These are phyloP conservation scores for Hamamelis virginiana DNA, from an alignment of 164 flowering plant species.

Conservation along the genomic window DNA sequence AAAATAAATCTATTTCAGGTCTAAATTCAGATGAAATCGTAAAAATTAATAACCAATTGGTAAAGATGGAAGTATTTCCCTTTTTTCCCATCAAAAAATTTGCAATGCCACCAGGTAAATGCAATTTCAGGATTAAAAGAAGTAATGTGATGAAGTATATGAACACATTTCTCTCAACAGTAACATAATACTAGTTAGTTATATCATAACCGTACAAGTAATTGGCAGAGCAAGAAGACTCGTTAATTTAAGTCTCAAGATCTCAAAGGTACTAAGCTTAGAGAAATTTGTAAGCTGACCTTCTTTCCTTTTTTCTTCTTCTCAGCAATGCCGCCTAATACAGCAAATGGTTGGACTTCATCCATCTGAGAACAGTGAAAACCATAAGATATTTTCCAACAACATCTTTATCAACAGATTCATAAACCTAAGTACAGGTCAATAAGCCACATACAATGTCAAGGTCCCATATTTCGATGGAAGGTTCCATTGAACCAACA, in stretches of 20 bases:
- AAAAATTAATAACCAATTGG: background rate
- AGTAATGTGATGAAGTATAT: background rate
- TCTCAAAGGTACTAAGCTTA: too few species aligned
- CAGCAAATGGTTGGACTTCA: constrained; percentile 69
- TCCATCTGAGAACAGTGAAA: constrained; percentile 53
- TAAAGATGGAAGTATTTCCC: background rate
- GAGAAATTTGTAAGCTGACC: constrained; percentile 32
- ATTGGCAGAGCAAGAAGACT: too few species aligned
- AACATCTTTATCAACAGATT: constrained; percentile 1
- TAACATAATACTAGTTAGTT: too few species aligned
- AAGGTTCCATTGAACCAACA: constrained; percentile 92
- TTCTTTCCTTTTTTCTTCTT: constrained; percentile 63
- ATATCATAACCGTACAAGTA: too few species aligned
- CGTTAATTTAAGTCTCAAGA: background rate
- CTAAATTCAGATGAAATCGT: background rate
- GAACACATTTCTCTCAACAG: too few species aligned
- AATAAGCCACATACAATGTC: constrained; percentile 61
- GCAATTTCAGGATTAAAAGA: background rate
- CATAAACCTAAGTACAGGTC: background rate
- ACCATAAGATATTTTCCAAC: background rate
- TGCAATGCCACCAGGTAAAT: background rate
- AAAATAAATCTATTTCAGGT: background rate
- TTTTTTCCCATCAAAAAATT: too few species aligned
- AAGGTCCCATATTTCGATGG: constrained; percentile 97
- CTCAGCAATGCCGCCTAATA: constrained; percentile 68